Evolutionary conservation across 257 asterid species (phyloP), one percentile per base, ranked within the genome.

Genomic region (Eucommia ulmoides): DNA sequence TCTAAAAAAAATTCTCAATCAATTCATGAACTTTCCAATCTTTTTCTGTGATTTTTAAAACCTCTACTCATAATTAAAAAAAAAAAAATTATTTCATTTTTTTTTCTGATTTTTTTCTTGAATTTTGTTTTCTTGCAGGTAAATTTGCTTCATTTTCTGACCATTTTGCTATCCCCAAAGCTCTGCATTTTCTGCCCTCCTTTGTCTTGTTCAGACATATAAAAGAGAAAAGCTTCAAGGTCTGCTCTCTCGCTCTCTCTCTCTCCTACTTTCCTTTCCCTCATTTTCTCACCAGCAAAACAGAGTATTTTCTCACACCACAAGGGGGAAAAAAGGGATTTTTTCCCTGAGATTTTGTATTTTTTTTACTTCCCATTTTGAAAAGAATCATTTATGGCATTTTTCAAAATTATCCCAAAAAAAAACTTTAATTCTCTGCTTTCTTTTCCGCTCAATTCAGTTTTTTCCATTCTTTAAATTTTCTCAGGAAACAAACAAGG

Each of bases 401-500:
- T 29, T 29, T 29, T 29, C 38, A 7, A 5, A 12, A 12, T 29
- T 29, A 29, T 29, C 38, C 38, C 7, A 29, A 29, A 7, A 29
- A 12, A 29, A 29, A 7, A 7, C 7, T 29, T 7, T 29, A 12
- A 29, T 29, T 7, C 12, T 29, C 38, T 29, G 38, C 12, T 29
- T 29, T 29, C 7, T 12, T 29, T 12, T 5, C 38, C 12, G 7
- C 38, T 29, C 12, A 7, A 5, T 29, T 29, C 12, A 29, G 38
- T 29, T 29, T 5, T 12, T 5, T 29, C 12, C 12, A 5, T 29
- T 29, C 12, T 29, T 29, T 29, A 12, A 5, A 29, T 29, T 29
- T 60, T 69, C 62, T 15, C 69, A 67, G 77, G 70, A 22, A 3
- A 48, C 49, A 26, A 38, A 47, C n/a, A 49, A 14, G 22, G 18